Base-by-base conservation (phyloP, 1,139 yeast genomes). In the Wickerhamomyces sp. region DNA sequence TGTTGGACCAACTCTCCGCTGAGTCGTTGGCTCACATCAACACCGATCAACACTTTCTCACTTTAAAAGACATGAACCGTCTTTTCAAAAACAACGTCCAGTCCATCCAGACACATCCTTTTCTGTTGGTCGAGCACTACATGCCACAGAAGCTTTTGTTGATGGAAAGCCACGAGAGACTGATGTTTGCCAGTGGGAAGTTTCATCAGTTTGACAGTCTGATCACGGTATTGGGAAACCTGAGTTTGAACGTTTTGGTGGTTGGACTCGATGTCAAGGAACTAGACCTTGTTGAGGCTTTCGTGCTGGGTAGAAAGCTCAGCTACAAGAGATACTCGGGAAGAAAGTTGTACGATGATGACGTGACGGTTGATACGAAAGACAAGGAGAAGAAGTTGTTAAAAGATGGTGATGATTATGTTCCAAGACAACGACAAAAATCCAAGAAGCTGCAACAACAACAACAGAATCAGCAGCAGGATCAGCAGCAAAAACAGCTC, bases 71-170 rank as follows among this genome's bases (percentile, higher is more conserved):
- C 23, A 46, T 68, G 51, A 54, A 59, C 20, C 58, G 59, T 17
- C 46, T 78, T 28, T 61, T 82, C 19, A 66, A 68, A 34, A 69
- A 72, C 10, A 79, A 75, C 47, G 53, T 79, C 9, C 53, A 64
- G 22, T 66, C 70, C 15, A 61, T 79, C 0, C 64, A 70, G 3
- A 75, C 72, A 47, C 88, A 83, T 53, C 87, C 89, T 2, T 75
- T 81, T 26, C 59, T 82, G 29, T 53, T 82, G 26, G 88, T 82
- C 23, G 85, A 81, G 48, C 91, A 83, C 54, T 82, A 77, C 47
- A 77, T 82, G 52, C 87, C 91, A 11, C 74, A 78, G 42, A 78
- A 78, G 39, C 60, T 82, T 39, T 54, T 83, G 15, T 58, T 80
- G 26, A 72, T 75, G 75, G 85, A 80, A 43, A 67, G 82, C 1